These are phyloP conservation scores for Solanum chiquidenum DNA, from an alignment of 257 asterid species.

Conservation along the genomic window DNA sequence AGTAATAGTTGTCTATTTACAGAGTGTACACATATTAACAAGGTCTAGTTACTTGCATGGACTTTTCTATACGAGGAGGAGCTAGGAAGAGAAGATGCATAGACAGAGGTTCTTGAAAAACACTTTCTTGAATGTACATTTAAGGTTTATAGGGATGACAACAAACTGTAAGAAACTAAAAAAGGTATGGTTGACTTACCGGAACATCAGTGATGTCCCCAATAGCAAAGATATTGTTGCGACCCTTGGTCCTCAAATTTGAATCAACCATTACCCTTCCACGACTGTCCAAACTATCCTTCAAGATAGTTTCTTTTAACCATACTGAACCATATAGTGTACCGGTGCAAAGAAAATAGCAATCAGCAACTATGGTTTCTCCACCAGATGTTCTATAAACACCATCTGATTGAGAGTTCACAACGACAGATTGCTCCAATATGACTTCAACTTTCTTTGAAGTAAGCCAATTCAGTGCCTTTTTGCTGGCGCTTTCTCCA, in stretches of 20 bases:
- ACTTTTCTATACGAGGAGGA: neutral
- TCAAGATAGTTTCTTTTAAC: conserved; percentile 8
- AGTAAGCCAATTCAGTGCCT: conserved; percentile 8
- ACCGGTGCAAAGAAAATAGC: conserved; percentile 11
- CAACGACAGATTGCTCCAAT: conserved; percentile 7
- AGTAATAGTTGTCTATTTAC: neutral
- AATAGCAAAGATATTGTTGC: conserved; percentile 7
- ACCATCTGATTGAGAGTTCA: conserved; percentile 3
- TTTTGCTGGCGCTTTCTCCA: conserved; percentile 3
- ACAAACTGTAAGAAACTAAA: neutral
- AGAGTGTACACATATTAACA: neutral
- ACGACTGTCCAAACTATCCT: conserved; percentile 6
- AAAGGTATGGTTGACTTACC: neutral
- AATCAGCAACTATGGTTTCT: conserved; percentile 9
- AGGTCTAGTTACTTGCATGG: neutral
- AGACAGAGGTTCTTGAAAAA: neutral
- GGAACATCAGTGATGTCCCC: conserved; percentile 15
- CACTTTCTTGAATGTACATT: neutral
- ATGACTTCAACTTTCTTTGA: conserved; percentile 12
- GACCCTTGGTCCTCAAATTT: conserved; percentile 11
- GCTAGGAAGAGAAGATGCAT: neutral
- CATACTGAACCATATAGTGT: conserved; percentile 11
- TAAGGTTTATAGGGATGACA: neutral
- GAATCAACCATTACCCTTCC: conserved; percentile 18
- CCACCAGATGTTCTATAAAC: conserved; percentile 12